Conservation (phyloP, 1,139 yeast genomes). For the Magnusiomyces tetraspermus region DNA sequence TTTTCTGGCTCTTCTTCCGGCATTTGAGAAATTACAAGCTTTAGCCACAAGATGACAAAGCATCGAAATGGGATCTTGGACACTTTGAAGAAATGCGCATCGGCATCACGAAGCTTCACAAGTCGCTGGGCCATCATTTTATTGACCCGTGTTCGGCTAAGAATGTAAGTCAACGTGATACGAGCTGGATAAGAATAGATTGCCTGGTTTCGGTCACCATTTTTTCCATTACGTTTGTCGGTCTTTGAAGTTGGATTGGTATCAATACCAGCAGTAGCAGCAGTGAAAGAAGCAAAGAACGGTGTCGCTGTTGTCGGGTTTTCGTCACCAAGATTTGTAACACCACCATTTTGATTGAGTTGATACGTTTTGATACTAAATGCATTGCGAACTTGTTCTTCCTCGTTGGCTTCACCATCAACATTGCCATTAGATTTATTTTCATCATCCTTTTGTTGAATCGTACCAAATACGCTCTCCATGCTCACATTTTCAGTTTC, state of each 20-base stretch:
- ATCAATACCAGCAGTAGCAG: not conserved
- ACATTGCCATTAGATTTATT: not conserved
- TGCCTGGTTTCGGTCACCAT: conserved; percentile 9
- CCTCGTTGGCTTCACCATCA: not conserved
- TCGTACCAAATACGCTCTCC: not conserved
- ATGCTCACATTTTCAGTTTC: not conserved
- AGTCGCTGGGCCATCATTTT: conserved; percentile 7
- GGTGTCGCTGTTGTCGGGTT: too few relatives aligned
- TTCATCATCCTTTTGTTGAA: not conserved
- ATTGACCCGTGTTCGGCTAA: conserved; percentile 10
- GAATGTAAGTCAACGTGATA: conserved; percentile 11
- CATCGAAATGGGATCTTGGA: conserved; percentile 13
- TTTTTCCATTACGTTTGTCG: not conserved
- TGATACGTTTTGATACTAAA: not conserved
- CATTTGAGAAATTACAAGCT: conserved; percentile 9
- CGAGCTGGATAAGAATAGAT: conserved; percentile 8
- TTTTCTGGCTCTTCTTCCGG: not conserved
- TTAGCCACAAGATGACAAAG: conserved; percentile 13
- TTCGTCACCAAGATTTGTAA: too few relatives aligned
- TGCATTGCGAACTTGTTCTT: not conserved
- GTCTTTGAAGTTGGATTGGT: not conserved
- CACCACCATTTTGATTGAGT: not conserved
- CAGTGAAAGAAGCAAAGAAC: too few relatives aligned
- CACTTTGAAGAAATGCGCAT: conserved; percentile 9
- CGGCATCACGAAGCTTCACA: conserved; percentile 6